A percentile compares a stretch with the other conserved stretches of the same genome.
phyloP scores from a whole-genome alignment of 169 alveolate genomes.

The Eimeria tenella region DNA sequence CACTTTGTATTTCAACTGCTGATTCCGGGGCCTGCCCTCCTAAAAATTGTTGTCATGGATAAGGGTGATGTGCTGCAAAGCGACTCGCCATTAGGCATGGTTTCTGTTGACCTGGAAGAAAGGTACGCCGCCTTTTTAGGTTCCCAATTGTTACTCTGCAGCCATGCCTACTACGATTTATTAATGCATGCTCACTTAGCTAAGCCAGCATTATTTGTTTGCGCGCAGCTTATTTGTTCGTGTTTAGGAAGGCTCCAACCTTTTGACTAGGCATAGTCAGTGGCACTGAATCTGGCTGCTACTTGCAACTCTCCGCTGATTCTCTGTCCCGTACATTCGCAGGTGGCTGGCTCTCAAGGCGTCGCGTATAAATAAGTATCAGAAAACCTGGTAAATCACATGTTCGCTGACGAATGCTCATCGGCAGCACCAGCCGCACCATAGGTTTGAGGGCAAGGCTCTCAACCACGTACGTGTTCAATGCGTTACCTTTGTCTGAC shows the following conservation, averaged over 20 bases:
- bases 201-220: too few relatives aligned
- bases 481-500: background rate
- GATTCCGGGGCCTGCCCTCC: constrained; percentile 63
- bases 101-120: constrained; percentile 59
- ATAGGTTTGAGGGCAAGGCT: too few relatives aligned
- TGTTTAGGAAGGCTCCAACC: background rate
- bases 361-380: background rate
- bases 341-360: constrained; percentile 73
- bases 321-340: background rate
- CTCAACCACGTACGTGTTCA: too few relatives aligned
- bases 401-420: too few relatives aligned
- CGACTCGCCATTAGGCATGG: constrained; percentile 54
- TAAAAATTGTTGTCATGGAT: constrained; percentile 70
- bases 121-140: constrained; percentile 11
- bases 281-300: background rate
- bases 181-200: too few relatives aligned
- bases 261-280: background rate
- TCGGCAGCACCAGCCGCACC: too few relatives aligned
- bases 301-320: background rate
- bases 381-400: background rate
- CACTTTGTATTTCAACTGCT: constrained; percentile 67
- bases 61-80: constrained; percentile 58
- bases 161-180: too few relatives aligned
- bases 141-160: background rate
- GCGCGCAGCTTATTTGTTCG: background rate